These are phyloP conservation scores for Globisporangium nunn DNA, from an alignment of 352 stramenopile genomes.

Conservation along the genomic window DNA sequence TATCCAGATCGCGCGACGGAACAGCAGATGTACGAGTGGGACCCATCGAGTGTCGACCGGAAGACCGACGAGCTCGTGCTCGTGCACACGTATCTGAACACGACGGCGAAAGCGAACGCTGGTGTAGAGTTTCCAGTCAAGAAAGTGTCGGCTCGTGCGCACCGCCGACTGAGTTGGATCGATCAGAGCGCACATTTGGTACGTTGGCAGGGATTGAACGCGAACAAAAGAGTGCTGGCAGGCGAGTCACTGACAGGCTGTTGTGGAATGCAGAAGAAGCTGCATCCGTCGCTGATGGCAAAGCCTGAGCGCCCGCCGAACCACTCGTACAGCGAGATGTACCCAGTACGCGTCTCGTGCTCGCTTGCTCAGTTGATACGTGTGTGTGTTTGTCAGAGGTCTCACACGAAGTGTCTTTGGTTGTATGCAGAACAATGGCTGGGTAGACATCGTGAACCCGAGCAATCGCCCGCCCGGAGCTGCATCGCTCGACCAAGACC, in stretches of 20 bases:
- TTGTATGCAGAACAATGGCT: constrained; percentile 49
- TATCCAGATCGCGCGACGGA: constrained; percentile 36
- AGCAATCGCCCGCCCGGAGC: constrained; percentile 7
- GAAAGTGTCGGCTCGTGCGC: constrained; percentile 12
- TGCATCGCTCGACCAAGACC: not conserved
- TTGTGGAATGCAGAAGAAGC: constrained; percentile 32
- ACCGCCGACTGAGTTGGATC: constrained; percentile 56
- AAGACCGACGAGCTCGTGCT: constrained; percentile 67
- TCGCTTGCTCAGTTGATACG: not conserved
- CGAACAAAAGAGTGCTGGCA: not conserved
- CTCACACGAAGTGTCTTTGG: not conserved
- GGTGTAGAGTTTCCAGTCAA: constrained; percentile 14
- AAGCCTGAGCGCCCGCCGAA: constrained; percentile 68
- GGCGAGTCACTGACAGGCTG: not conserved
- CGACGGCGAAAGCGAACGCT: constrained; percentile 10
- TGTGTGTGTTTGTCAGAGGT: too few species aligned
- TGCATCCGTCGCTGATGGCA: constrained; percentile 40
- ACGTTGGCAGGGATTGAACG: not conserved
- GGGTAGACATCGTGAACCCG: constrained; percentile 49
- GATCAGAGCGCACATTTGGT: constrained; percentile 63
- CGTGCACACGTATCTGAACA: constrained; percentile 75
- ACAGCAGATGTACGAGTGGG: constrained; percentile 72
- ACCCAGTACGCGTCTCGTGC: constrained; percentile 27
- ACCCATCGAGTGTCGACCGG: constrained; percentile 25
- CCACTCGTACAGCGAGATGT: constrained; percentile 70